A percentile compares a stretch with the other conserved stretches of the same genome.
These are phyloP conservation scores for Plasmodium inui DNA, from an alignment of 169 alveolate species.

Conservation along the genomic window DNA sequence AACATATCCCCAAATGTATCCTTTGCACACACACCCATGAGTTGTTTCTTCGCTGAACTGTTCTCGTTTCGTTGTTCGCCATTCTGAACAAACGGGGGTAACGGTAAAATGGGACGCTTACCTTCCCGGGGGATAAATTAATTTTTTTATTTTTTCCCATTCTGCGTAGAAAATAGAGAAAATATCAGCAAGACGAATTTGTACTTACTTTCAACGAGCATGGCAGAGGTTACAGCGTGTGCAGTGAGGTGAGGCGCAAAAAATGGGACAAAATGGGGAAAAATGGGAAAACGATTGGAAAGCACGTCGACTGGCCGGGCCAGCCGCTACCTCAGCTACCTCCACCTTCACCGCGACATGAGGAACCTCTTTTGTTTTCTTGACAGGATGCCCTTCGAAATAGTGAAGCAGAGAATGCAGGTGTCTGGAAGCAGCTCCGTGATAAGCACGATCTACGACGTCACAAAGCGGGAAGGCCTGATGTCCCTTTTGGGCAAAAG, in stretches of 20 bases:
- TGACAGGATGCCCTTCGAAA: constrained; percentile 93
- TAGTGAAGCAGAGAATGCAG: constrained; percentile 92
- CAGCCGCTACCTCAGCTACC: neutral
- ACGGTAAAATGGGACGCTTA: neutral
- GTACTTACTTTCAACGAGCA: constrained; percentile 48
- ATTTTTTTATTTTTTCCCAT: neutral
- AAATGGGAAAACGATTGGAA: neutral
- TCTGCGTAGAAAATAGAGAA: constrained; percentile 21
- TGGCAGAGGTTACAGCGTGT: constrained; percentile 50
- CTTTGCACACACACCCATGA: neutral
- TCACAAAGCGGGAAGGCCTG: constrained; percentile 85
- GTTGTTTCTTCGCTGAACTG: neutral
- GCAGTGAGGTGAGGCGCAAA: constrained; percentile 13
- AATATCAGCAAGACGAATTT: constrained; percentile 44
- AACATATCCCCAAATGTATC: neutral
- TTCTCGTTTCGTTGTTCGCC: neutral
- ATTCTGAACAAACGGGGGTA: neutral
- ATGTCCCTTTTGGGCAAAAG: constrained; percentile 90
- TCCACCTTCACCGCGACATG: neutral
- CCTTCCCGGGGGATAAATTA: neutral
- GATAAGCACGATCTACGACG: constrained; percentile 79
- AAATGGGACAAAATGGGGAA: constrained; percentile 3
- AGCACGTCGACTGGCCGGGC: neutral
- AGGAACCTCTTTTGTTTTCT: neutral
- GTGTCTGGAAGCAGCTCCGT: constrained; percentile 86